Conservation (phyloP, 371 early-diverging fungal genomes). For the Batrachochytrium dendrobatidis region DNA sequence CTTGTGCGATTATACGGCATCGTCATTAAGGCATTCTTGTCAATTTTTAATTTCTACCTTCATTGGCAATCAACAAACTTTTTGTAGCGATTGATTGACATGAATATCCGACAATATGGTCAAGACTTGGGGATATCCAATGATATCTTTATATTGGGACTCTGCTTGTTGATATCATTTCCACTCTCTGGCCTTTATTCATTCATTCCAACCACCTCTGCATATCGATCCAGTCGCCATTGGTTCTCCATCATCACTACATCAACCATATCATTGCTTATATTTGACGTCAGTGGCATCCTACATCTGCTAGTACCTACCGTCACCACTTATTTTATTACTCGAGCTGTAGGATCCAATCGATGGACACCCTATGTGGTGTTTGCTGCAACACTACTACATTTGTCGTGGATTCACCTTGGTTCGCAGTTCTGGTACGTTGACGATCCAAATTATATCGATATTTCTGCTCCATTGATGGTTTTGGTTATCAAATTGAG, state of each 20-base stretch:
- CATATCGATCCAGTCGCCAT: constrained; percentile 58
- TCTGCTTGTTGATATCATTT: constrained; percentile 50
- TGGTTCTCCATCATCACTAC: constrained; percentile 60
- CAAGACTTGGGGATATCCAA: constrained; percentile 34
- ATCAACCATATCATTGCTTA: constrained; percentile 46
- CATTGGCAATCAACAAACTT: too few relatives aligned
- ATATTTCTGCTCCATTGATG: background rate
- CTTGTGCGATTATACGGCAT: too few relatives aligned
- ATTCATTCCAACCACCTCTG: constrained; percentile 37
- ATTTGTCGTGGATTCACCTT: constrained; percentile 65
- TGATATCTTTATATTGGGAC: constrained; percentile 51
- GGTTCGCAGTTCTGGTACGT: constrained; percentile 11
- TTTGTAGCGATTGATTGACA: too few relatives aligned
- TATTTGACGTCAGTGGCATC: constrained; percentile 59
- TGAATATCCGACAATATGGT: too few relatives aligned
- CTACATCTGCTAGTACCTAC: constrained; percentile 54
- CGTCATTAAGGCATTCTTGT: too few relatives aligned
- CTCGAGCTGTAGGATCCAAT: constrained; percentile 35
- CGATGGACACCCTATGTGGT: constrained; percentile 55
- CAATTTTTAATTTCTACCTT: too few relatives aligned
- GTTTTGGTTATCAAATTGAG: too few relatives aligned
- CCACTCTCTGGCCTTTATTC: constrained; percentile 49
- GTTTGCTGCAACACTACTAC: constrained; percentile 63
- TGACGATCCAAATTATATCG: too few relatives aligned
- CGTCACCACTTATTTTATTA: constrained; percentile 50